phyloP scores from a whole-genome alignment of 2,329 filamentous ascomycete genomes.

The Fusarium lateritium region DNA sequence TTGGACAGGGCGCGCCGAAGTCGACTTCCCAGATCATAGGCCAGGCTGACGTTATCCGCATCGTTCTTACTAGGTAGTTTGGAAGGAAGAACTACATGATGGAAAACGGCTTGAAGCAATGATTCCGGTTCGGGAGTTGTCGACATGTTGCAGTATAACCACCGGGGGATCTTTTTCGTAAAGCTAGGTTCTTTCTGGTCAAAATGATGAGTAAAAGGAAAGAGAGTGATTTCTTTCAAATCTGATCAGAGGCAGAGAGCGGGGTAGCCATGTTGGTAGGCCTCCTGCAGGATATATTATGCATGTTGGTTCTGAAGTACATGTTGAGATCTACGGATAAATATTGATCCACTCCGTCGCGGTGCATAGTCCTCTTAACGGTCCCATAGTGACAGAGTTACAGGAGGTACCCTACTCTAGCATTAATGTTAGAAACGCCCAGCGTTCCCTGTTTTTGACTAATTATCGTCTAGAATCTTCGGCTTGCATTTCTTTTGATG shows the following conservation, averaged over 20 bases:
- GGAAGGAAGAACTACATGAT: conserved; percentile 46
- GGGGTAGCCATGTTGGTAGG: conserved; percentile 1
- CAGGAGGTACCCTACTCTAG: too few relatives aligned
- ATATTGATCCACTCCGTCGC: neutral
- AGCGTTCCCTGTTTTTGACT: too few relatives aligned
- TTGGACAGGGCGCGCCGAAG: conserved; percentile 17
- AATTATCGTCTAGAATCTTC: too few relatives aligned
- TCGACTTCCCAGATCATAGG: conserved; percentile 12
- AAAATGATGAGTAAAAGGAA: neutral
- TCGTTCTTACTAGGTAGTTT: conserved; percentile 35
- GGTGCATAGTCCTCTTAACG: too few relatives aligned
- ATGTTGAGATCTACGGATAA: neutral
- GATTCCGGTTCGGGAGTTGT: rapidly evolving
- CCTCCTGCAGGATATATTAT: neutral
- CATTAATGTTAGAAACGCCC: too few relatives aligned
- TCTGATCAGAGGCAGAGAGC: neutral
- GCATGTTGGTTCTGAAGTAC: neutral
- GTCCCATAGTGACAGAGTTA: too few relatives aligned
- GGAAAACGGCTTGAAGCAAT: conserved; percentile 23
- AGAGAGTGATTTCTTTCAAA: neutral
- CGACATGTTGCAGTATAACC: neutral
- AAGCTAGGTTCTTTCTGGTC: rapidly evolving
- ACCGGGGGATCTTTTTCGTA: rapidly evolving
- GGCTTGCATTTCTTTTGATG: too few relatives aligned
- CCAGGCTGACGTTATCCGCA: conserved; percentile 10